These are phyloP conservation scores for Neonectria punicea DNA, from an alignment of 2,329 filamentous ascomycete species.

Conservation along the genomic window DNA sequence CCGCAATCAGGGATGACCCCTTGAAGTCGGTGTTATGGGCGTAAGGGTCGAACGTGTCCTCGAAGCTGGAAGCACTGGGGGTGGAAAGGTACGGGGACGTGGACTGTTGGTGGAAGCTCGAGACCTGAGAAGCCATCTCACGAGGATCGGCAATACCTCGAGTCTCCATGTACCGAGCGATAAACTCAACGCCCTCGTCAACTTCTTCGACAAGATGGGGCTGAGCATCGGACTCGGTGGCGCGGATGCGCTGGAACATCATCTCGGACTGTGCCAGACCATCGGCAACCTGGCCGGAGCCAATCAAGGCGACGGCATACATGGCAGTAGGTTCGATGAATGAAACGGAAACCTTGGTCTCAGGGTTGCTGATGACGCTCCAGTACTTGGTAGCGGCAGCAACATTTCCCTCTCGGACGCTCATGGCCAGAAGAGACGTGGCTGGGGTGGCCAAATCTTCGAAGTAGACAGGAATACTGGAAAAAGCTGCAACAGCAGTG, in stretches of 20 bases:
- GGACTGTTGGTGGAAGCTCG: constrained; percentile 57
- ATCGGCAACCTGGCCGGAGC: constrained; percentile 84
- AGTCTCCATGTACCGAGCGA: constrained; percentile 67
- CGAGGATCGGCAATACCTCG: constrained; percentile 67
- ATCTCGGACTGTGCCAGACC: constrained; percentile 81
- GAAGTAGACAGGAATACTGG: constrained; percentile 64
- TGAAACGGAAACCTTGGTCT: constrained; percentile 67
- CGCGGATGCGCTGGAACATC: constrained; percentile 88
- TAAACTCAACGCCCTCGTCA: constrained; percentile 83
- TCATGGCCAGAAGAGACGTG: constrained; percentile 86
- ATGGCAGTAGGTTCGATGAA: constrained; percentile 91
- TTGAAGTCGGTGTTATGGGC: constrained; percentile 91
- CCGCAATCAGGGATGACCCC: constrained; percentile 89
- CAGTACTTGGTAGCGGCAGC: constrained; percentile 82
- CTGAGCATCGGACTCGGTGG: constrained; percentile 61
- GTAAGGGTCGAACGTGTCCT: constrained; percentile 92
- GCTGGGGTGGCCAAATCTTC: constrained; percentile 67
- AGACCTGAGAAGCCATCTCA: constrained; percentile 59
- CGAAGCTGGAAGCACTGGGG: constrained; percentile 69
- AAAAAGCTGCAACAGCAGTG: constrained; percentile 75
- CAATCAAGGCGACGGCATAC: constrained; percentile 89
- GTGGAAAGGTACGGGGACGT: constrained; percentile 65
- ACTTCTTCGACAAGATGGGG: constrained; percentile 79
- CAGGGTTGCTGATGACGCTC: constrained; percentile 74
- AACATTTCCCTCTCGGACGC: constrained; percentile 84